phyloP scores from a whole-genome alignment of 2,329 filamentous ascomycete genomes.

The Dendryphion nanum region DNA sequence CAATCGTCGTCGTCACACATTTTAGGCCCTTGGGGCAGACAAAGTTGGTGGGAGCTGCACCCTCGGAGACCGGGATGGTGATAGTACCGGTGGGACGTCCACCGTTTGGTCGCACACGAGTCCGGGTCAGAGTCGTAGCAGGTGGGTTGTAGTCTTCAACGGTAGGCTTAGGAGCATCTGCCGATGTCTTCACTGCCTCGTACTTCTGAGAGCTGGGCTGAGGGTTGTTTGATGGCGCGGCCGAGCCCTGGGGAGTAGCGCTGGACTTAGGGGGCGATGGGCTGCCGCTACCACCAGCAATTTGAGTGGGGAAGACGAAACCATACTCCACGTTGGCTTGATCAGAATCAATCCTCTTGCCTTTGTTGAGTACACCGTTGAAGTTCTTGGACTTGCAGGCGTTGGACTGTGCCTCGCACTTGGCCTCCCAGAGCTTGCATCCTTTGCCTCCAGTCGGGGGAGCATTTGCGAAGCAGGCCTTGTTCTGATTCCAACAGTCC shows the following conservation, averaged over 20 bases:
- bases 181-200: background rate
- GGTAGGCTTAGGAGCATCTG: background rate
- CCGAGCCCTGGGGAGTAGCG: background rate
- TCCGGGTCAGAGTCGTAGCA: conserved; percentile 9
- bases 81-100: too few species aligned
- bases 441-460: conserved; percentile 59
- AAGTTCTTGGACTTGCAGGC: conserved; percentile 43
- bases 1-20: conserved; percentile 22
- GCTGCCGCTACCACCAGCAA: conserved; percentile 12
- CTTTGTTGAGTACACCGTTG: conserved; percentile 45
- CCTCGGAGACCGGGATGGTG: conserved; percentile 11
- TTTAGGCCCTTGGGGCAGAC: conserved; percentile 19
- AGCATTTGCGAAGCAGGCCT: conserved; percentile 58
- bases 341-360: conserved; percentile 37
- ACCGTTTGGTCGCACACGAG: too few species aligned
- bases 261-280: conserved; percentile 2
- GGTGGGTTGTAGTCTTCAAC: background rate
- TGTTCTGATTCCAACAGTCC: conserved; percentile 56
- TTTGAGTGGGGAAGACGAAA: conserved; percentile 16
- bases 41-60: conserved; percentile 18
- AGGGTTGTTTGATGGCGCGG: background rate
- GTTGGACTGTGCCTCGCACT: conserved; percentile 53
- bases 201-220: background rate
- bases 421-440: conserved; percentile 62
- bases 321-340: conserved; percentile 31